A percentile compares a stretch with the other conserved stretches of the same genome.
phyloP scores from a whole-genome alignment of 2,329 filamentous ascomycete species.

The Aspergillus sp. region DNA sequence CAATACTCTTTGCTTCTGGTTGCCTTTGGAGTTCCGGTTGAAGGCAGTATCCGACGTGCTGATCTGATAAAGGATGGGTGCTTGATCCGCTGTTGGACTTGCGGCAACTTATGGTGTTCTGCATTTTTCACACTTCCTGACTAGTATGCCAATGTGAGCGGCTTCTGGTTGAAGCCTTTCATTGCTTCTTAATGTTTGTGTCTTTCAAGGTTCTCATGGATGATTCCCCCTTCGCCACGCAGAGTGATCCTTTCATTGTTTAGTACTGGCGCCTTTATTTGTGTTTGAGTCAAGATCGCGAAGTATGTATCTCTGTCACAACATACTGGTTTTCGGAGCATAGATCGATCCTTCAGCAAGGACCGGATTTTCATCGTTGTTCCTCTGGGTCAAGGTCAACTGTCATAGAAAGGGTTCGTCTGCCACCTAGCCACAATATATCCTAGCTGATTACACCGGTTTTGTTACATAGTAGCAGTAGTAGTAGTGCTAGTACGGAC shows the following conservation, averaged over 20 bases:
- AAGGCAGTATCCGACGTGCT: slow-evolving; percentile 10
- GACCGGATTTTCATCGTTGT: neutral
- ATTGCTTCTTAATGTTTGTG: slow-evolving; percentile 10
- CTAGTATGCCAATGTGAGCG: slow-evolving; percentile 12
- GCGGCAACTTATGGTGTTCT: neutral
- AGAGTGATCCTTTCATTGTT: slow-evolving; percentile 16
- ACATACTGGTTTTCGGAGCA: neutral
- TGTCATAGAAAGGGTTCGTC: neutral
- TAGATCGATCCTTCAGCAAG: slow-evolving; percentile 3
- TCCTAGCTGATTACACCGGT: neutral
- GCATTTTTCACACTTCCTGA: slow-evolving; percentile 5
- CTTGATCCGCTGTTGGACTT: neutral
- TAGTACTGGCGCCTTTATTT: slow-evolving; percentile 12
- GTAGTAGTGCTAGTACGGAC: neutral
- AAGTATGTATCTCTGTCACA: neutral
- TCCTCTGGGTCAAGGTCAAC: neutral
- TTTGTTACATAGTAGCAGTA: neutral
- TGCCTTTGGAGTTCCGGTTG: slow-evolving; percentile 20
- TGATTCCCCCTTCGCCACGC: slow-evolving; percentile 31
- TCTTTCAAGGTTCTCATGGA: slow-evolving; percentile 18
- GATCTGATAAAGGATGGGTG: neutral
- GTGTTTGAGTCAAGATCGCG: slow-evolving; percentile 7
- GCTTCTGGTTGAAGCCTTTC: slow-evolving; percentile 5
- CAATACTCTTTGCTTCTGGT: slow-evolving; percentile 14
- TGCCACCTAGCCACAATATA: neutral